Conservation (phyloP, 306 rosid species). For the Cyamopsis tetragonoloba region DNA sequence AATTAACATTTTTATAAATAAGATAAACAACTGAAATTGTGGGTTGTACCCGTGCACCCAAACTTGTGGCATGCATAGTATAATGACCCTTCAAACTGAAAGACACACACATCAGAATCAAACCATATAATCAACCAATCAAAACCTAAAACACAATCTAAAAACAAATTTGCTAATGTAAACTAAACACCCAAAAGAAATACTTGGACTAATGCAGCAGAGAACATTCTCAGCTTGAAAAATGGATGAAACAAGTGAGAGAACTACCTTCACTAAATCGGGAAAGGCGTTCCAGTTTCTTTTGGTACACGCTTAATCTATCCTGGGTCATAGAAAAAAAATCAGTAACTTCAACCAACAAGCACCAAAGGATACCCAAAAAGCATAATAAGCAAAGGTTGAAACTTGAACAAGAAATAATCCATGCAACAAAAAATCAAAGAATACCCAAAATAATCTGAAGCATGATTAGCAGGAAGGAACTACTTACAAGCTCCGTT, state of each 20-base stretch:
- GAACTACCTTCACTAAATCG: slow-evolving; percentile 73
- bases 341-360: background rate
- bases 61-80: too few species aligned
- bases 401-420: slow-evolving; percentile 8
- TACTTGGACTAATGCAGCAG: background rate
- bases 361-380: too few species aligned
- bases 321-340: slow-evolving; percentile 46
- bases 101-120: background rate
- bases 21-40: too few species aligned
- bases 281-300: slow-evolving; percentile 51
- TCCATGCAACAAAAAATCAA: background rate
- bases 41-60: too few species aligned
- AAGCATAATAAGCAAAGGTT: background rate
- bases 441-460: background rate
- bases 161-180: slow-evolving; percentile 12
- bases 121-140: slow-evolving; percentile 1
- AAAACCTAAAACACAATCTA: too few species aligned
- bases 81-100: slow-evolving; percentile 13
- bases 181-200: background rate
- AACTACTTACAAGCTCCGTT: slow-evolving; percentile 79
- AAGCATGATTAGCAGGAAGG: background rate
- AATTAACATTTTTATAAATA: too few species aligned
- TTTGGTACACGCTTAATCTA: slow-evolving; percentile 58
- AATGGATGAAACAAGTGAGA: background rate
- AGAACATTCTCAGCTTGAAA: background rate